These are phyloP conservation scores for Pythium rhizo-oryzae DNA, from an alignment of 352 stramenopile genomes.

Conservation along the genomic window DNA sequence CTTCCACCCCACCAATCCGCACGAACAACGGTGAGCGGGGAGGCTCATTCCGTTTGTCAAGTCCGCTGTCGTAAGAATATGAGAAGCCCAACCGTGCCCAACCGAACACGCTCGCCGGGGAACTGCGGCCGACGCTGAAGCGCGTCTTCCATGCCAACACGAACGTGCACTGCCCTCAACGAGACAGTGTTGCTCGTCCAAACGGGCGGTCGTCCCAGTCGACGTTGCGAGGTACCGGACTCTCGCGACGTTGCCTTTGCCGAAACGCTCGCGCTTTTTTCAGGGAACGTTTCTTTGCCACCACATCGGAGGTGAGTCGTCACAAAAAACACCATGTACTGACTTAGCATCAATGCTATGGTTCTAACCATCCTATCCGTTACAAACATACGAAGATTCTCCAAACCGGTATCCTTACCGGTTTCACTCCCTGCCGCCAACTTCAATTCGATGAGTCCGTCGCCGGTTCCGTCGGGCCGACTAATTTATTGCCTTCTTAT, in stretches of 20 bases:
- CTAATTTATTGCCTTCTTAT: background rate
- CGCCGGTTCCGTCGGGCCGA: background rate
- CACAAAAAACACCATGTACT: background rate
- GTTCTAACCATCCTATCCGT: background rate
- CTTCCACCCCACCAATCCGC: too few species aligned
- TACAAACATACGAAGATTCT: background rate
- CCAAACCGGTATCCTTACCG: background rate
- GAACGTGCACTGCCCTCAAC: too few species aligned
- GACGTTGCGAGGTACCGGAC: background rate
- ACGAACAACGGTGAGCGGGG: too few species aligned
- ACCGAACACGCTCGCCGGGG: too few species aligned
- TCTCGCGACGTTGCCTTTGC: too few species aligned
- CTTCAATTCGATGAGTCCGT: conserved; percentile 6
- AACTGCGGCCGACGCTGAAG: too few species aligned
- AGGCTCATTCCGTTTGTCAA: background rate
- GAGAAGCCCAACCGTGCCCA: background rate
- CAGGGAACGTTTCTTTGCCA: background rate
- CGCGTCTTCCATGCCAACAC: background rate
- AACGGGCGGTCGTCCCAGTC: too few species aligned
- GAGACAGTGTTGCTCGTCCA: too few species aligned
- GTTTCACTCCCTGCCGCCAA: background rate
- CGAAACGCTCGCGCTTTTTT: background rate
- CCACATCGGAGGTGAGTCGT: background rate
- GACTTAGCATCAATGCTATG: background rate
- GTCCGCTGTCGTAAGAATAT: background rate